Conservation (phyloP, 2,329 filamentous ascomycete species). For the Phialophora tarda region DNA sequence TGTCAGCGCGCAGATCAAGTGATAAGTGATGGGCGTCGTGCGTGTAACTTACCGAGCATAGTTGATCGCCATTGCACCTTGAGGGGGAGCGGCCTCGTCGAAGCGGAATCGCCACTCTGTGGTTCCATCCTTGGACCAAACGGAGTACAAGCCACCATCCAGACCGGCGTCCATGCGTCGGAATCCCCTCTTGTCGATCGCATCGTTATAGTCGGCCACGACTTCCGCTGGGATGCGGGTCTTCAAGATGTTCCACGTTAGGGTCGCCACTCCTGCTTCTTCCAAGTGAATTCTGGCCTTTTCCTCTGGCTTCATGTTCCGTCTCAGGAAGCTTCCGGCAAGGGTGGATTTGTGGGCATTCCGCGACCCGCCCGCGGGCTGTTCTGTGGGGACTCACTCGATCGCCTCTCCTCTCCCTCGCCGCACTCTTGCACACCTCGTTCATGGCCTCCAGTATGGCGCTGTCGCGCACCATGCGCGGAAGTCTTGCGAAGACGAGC, state of each 20-base stretch:
- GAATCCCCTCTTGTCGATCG: background rate
- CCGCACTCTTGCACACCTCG: constrained; percentile 3
- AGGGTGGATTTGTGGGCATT: background rate
- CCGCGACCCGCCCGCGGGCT: background rate
- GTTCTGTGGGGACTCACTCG: background rate
- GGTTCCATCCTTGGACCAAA: background rate
- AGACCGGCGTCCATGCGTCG: background rate
- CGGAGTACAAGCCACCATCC: background rate
- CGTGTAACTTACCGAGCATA: constrained; percentile 1
- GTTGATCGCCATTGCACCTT: background rate
- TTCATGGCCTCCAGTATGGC: background rate
- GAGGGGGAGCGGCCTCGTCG: constrained; percentile 1
- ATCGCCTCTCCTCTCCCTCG: background rate
- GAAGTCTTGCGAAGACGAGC: constrained; percentile 2
- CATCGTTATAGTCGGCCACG: background rate
- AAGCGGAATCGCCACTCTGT: constrained; percentile 3
- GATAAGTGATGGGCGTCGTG: background rate
- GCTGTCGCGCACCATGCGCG: background rate
- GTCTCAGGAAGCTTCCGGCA: background rate
- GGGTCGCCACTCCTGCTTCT: background rate
- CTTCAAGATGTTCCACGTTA: constrained; percentile 1
- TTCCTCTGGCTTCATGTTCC: background rate
- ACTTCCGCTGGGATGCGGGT: background rate
- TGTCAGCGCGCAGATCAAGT: background rate
- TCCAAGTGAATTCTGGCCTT: background rate